Evolutionary conservation across 1,284 basidiomycete genomes (phyloP).

Genomic region (Ustilago vetiveriae): DNA sequence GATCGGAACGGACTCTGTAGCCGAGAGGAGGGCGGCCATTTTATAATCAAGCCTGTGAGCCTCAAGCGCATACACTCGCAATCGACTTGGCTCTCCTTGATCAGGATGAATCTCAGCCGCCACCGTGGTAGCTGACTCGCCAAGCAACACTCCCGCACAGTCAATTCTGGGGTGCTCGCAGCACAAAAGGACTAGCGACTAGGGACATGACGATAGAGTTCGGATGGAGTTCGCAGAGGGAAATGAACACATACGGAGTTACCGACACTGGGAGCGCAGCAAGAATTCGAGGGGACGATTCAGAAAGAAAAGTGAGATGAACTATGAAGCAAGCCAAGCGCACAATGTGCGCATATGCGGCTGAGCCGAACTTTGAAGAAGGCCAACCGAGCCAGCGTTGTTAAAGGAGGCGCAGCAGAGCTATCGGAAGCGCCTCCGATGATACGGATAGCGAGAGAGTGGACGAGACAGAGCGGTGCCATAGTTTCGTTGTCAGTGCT

Average conservation of each 20-base stretch:
- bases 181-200: no score
- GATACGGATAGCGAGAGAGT: neutral
- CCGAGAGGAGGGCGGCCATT: slow-evolving; percentile 1
- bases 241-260: no score
- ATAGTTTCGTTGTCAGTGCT: no score
- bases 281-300: no score
- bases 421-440: slow-evolving; percentile 1
- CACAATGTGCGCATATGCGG: no score
- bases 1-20: slow-evolving; percentile 16
- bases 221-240: no score
- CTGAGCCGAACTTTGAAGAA: neutral
- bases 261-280: no score
- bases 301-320: no score
- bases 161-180: neutral
- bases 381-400: no score
- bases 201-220: neutral
- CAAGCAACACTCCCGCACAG: neutral
- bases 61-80: slow-evolving; percentile 20
- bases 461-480: neutral
- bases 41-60: slow-evolving; percentile 12
- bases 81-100: no score
- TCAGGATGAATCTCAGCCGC: neutral
- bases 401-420: neutral
- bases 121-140: no score
- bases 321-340: no score